Conservation (phyloP, 1,284 basidiomycete species). For the Ustilago bromivora region DNA sequence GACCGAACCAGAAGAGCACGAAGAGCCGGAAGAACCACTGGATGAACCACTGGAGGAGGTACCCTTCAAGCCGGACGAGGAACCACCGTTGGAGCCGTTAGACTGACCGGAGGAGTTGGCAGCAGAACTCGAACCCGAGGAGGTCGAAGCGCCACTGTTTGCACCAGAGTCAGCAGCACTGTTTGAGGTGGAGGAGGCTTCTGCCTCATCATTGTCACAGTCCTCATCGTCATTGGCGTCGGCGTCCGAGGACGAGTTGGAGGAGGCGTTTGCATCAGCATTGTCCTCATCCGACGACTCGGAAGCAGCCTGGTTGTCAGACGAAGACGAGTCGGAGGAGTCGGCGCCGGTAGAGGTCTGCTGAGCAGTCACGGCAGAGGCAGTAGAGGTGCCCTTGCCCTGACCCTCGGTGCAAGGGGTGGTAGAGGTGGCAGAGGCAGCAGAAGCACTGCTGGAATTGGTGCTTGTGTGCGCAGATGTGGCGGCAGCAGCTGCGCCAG, state of each 20-base stretch:
- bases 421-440: slow-evolving; percentile 9
- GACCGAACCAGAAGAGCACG: slow-evolving; percentile 10
- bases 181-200: not conserved
- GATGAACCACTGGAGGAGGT: slow-evolving; percentile 2
- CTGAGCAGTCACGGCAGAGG: slow-evolving; percentile 20
- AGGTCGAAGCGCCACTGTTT: not conserved
- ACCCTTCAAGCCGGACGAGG: slow-evolving; percentile 8
- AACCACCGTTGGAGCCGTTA: slow-evolving; percentile 13
- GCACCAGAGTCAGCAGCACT: slow-evolving; percentile 12
- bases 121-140: slow-evolving; percentile 13
- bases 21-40: slow-evolving; percentile 6
- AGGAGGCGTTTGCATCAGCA: slow-evolving; percentile 2
- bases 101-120: slow-evolving; percentile 13
- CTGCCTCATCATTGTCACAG: slow-evolving; percentile 13
- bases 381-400: slow-evolving; percentile 6
- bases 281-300: slow-evolving; percentile 5
- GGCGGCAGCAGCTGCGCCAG: slow-evolving; percentile 9
- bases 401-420: slow-evolving; percentile 5
- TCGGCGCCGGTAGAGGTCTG: slow-evolving; percentile 13
- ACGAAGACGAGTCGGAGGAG: slow-evolving; percentile 14
- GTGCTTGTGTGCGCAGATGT: slow-evolving; percentile 6
- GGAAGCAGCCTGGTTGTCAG: slow-evolving; percentile 17
- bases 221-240: slow-evolving; percentile 4
- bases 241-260: slow-evolving; percentile 1
- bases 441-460: slow-evolving; percentile 2